Evolutionary conservation across 2,329 filamentous ascomycete species (phyloP), one percentile per base, ranked within the genome.

Genomic region (Paecilomyces variotii): DNA sequence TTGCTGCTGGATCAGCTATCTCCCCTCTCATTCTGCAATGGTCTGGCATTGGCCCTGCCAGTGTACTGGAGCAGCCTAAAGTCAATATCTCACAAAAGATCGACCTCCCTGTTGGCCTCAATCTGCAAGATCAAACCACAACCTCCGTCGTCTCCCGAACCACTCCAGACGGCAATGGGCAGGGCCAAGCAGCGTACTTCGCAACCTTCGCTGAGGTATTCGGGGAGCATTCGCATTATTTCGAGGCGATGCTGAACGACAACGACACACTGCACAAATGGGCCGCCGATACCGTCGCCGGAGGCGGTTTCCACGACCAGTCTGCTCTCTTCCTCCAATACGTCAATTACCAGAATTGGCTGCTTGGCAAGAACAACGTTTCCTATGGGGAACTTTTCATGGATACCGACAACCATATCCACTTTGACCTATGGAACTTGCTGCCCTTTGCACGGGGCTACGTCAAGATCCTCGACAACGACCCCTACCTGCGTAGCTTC

Each of bases 81-180:
- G 19, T 19, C 19, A 19, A 51, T 62, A 56, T 69, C 45, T 32
- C 60, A 3, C 66, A 67, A 30, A 39, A 60, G 5, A 49, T 70
- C 34, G 60, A 70, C 3, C 61, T 71, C 1, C 67, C 69, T 1
- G 68, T 71, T n/a, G 67, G 69, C 39, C 53, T 66, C 14, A 71
- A 71, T 30, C 57, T 70, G 39, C 67, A 71, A 58, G 69, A 70
- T 49, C 67, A 71, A 45, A 71, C 67, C 19, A 67, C 64, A 10
- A 66, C 66, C 3, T 61, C 58, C 14, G 63, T 70, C 7, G 35
- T 19, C 19, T 62, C 64, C 0, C 30, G 57, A 5, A 59, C 59
- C 19, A 65, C 50, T 4, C 4, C 54, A 2, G 52, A 51, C 7
- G 62, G 62, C n/a, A 49, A 30, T 2, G 66, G 65, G 2, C 67